phyloP scores from a whole-genome alignment of 2,329 filamentous ascomycete genomes.

The Trichoderma arundinaceum region DNA sequence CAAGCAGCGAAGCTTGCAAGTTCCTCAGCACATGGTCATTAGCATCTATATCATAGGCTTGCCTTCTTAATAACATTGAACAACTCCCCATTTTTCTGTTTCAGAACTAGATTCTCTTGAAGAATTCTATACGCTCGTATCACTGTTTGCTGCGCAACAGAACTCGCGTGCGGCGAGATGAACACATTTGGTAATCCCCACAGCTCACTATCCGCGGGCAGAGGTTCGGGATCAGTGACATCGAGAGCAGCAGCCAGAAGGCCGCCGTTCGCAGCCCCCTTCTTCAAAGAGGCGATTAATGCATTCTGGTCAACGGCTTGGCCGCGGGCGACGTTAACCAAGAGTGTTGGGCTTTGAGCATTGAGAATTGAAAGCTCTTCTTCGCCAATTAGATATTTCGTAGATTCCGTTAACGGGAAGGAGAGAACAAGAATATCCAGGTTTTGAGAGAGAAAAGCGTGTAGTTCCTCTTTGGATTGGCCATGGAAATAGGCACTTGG shows the following conservation, averaged over 20 bases:
- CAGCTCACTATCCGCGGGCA: constrained; percentile 14
- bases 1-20: neutral
- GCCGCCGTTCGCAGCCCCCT: neutral
- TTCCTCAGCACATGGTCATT: too few species aligned
- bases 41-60: neutral
- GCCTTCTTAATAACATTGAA: constrained; percentile 1
- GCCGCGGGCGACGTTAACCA: constrained; percentile 12
- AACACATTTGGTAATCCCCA: constrained; percentile 23
- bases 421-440: constrained; percentile 8
- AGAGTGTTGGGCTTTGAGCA: neutral
- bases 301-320: constrained; percentile 1
- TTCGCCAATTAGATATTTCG: constrained; percentile 14
- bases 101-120: constrained; percentile 3
- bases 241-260: constrained; percentile 10
- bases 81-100: neutral
- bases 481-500: constrained; percentile 22
- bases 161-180: constrained; percentile 15
- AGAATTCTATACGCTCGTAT: constrained; percentile 7
- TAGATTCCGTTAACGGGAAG: neutral
- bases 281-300: neutral
- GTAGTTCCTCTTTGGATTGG: neutral
- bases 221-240: constrained; percentile 17
- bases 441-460: constrained; percentile 5
- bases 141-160: neutral
- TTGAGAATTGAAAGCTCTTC: constrained; percentile 7